phyloP scores from a whole-genome alignment of 2,329 filamentous ascomycete species.

The Thyridium curvatum region DNA sequence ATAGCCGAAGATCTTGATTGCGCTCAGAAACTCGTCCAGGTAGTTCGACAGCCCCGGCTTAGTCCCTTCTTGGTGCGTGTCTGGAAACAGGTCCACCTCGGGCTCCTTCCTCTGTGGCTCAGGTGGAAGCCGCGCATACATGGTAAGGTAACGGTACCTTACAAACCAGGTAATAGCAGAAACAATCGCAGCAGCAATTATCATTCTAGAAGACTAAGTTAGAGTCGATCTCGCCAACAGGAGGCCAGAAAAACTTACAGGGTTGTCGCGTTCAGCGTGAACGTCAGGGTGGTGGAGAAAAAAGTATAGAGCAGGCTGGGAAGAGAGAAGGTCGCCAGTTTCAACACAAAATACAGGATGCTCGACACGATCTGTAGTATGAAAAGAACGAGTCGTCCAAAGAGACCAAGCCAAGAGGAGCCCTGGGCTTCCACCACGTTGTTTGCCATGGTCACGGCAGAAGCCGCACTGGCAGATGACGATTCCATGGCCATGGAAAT shows the following conservation, averaged over 20 bases:
- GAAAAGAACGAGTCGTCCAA: constrained; percentile 48
- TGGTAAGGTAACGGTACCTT: constrained; percentile 90
- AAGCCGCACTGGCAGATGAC: constrained; percentile 22
- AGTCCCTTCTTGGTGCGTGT: constrained; percentile 80
- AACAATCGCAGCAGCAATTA: constrained; percentile 70
- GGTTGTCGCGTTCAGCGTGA: constrained; percentile 98
- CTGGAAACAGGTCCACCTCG: constrained; percentile 89
- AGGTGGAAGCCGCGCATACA: constrained; percentile 89
- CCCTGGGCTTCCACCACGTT: constrained; percentile 28
- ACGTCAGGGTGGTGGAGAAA: constrained; percentile 87
- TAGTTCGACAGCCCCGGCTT: constrained; percentile 95
- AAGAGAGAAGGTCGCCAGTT: constrained; percentile 80
- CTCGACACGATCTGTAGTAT: constrained; percentile 50
- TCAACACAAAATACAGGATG: constrained; percentile 71
- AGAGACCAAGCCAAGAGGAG: constrained; percentile 48
- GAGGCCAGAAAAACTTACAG: constrained; percentile 49
- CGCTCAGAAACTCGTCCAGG: constrained; percentile 93
- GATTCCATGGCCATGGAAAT: constrained; percentile 17
- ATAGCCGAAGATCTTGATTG: constrained; percentile 98
- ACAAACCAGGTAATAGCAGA: constrained; percentile 93
- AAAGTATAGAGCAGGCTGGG: constrained; percentile 85
- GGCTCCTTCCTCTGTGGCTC: constrained; percentile 96
- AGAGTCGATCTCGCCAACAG: constrained; percentile 4
- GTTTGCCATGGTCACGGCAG: constrained; percentile 29
- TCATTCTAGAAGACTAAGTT: constrained; percentile 43